Conservation (phyloP, 2,329 filamentous ascomycete genomes). For the Rhinocladiella mackenziei region DNA sequence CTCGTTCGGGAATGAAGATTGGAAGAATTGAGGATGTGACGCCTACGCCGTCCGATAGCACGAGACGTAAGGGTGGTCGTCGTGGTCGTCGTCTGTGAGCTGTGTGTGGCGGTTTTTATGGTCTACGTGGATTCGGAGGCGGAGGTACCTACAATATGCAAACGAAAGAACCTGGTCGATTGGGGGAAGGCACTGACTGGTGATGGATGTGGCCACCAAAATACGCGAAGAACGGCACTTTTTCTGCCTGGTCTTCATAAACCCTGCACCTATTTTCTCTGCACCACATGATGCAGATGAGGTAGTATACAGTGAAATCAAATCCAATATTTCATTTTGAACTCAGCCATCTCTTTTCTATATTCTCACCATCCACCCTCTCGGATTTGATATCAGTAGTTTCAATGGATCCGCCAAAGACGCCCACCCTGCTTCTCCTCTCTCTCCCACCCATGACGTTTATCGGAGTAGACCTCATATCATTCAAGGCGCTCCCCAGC, state of each 20-base stretch:
- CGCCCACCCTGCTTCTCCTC: conserved; percentile 39
- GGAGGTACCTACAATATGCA: no score
- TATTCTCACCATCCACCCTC: not conserved
- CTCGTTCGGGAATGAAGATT: conserved; percentile 99
- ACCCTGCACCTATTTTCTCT: conserved; percentile 6
- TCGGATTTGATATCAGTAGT: no score
- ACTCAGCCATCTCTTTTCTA: no score
- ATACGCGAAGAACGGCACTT: conserved; percentile 52
- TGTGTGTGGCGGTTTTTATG: no score
- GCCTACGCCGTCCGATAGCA: conserved; percentile 97
- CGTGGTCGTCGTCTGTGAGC: conserved; percentile 99
- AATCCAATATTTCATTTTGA: not conserved
- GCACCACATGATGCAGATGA: conserved; percentile 5
- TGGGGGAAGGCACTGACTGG: not conserved
- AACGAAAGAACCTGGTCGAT: no score
- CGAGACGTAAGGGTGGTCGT: conserved; percentile 99
- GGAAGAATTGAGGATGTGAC: conserved; percentile 99
- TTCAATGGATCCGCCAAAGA: not conserved
- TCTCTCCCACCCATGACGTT: conserved; percentile 46
- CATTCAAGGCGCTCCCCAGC: conserved; percentile 59
- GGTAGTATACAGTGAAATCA: conserved; percentile 10
- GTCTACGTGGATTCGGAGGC: conserved; percentile 1
- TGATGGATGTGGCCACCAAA: conserved; percentile 32
- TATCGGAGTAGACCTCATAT: conserved; percentile 53
- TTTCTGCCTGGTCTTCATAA: conserved; percentile 48